A percentile compares a stretch with the other conserved stretches of the same genome.
phyloP scores from a whole-genome alignment of 179 eudicot genomes.

The Beta corolliflora region DNA sequence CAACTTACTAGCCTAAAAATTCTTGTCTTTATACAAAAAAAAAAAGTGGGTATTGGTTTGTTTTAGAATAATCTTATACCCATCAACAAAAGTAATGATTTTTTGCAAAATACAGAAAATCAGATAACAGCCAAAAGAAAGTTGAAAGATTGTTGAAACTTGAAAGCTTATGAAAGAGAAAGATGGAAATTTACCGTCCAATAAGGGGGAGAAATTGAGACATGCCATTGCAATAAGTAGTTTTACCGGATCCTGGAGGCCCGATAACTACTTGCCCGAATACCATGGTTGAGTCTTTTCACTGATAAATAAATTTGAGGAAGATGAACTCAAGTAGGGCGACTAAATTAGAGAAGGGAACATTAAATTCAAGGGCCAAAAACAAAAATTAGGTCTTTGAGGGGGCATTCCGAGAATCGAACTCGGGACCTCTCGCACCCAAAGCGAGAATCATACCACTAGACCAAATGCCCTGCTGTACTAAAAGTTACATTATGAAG shows the following conservation, averaged over 20 bases:
- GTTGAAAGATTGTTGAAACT: no score
- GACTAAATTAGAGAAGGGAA: no score
- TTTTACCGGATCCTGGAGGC: constrained; percentile 97
- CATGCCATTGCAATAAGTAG: constrained; percentile 98
- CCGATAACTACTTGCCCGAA: constrained; percentile 98
- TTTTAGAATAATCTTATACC: no score
- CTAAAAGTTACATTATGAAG: no score
- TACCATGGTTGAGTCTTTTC: constrained; percentile 44
- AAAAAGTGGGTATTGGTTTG: no score
- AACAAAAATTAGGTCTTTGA: no score
- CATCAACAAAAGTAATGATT: no score
- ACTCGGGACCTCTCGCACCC: constrained; percentile 92
- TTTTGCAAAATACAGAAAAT: not conserved
- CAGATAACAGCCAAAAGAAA: not conserved
- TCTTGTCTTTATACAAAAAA: no score
- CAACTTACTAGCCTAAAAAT: no score
- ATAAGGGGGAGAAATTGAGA: constrained; percentile 79
- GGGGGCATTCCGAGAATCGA: constrained; percentile 85
- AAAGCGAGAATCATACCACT: constrained; percentile 92
- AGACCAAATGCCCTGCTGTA: constrained; percentile 54
- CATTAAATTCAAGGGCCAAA: no score
- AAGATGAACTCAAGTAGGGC: no score
- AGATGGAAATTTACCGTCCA: constrained; percentile 54
- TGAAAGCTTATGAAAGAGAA: not conserved
- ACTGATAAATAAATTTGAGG: no score